A percentile compares a stretch with the other conserved stretches of the same genome.
These are phyloP conservation scores for Phytopythium vexans DNA, from an alignment of 352 stramenopile genomes.

Conservation along the genomic window DNA sequence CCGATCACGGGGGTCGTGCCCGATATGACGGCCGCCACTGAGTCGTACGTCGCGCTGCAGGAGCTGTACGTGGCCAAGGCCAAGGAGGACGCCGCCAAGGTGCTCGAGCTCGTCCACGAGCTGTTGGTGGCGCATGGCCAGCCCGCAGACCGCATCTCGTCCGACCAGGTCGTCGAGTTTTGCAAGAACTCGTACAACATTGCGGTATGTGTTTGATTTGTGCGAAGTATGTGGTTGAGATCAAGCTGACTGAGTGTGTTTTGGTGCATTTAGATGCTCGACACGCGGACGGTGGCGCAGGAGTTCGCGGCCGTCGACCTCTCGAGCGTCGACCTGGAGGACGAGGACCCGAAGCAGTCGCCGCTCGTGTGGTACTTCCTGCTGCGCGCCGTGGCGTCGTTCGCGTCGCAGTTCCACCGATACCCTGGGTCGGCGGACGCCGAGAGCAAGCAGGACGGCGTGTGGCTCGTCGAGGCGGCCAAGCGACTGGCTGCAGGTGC, in stretches of 20 bases:
- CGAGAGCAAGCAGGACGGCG: slow-evolving; percentile 47
- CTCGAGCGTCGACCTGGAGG: slow-evolving; percentile 65
- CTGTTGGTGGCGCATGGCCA: slow-evolving; percentile 26
- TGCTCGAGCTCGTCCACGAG: slow-evolving; percentile 32
- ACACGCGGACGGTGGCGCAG: slow-evolving; percentile 80
- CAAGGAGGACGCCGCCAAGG: slow-evolving; percentile 52
- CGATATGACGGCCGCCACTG: slow-evolving; percentile 96
- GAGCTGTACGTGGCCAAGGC: slow-evolving; percentile 92
- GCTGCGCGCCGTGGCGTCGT: slow-evolving; percentile 74
- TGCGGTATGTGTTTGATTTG: slow-evolving; percentile 34
- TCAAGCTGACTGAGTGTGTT: neutral
- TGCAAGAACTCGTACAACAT: slow-evolving; percentile 93
- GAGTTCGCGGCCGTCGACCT: slow-evolving; percentile 76
- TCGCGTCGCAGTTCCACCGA: slow-evolving; percentile 49
- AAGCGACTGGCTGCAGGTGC: slow-evolving; percentile 22
- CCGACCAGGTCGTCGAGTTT: slow-evolving; percentile 84
- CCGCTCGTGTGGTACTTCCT: slow-evolving; percentile 95
- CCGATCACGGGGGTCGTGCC: slow-evolving; percentile 93
- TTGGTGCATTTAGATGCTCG: slow-evolving; percentile 34
- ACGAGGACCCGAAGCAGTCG: slow-evolving; percentile 85
- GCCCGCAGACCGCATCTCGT: slow-evolving; percentile 25
- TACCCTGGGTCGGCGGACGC: slow-evolving; percentile 82
- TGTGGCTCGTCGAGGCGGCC: slow-evolving; percentile 56
- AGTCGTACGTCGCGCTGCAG: slow-evolving; percentile 94
- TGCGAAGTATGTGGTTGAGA: neutral